Evolutionary conservation across 73 alveolate genomes (phyloP).

Genomic region (Paramecium pentaurelia): DNA sequence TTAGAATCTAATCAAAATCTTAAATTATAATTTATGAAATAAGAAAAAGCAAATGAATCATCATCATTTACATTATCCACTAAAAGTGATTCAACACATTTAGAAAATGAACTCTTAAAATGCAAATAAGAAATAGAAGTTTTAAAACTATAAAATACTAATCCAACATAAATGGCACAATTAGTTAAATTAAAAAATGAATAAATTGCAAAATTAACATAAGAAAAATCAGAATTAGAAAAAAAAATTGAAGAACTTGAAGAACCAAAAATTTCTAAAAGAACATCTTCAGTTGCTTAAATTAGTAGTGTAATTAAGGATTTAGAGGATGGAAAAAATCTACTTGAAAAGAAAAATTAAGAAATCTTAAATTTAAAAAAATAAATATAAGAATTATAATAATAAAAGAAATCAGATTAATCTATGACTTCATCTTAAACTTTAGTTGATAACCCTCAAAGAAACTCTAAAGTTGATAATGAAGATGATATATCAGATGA

Average conservation of each 20-base stretch:
- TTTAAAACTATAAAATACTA: background rate
- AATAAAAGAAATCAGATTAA: background rate
- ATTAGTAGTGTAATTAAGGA: slow-evolving; percentile 13
- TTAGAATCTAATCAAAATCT: background rate
- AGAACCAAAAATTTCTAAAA: background rate
- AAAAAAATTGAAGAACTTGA: background rate
- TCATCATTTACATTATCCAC: background rate
- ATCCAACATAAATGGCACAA: slow-evolving; percentile 9
- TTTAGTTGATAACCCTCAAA: background rate
- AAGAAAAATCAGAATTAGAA: background rate
- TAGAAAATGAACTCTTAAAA: background rate
- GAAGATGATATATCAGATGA: background rate
- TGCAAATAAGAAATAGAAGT: slow-evolving; percentile 13
- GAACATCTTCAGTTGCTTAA: background rate
- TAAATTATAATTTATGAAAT: background rate
- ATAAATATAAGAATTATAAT: background rate
- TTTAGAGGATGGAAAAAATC: slow-evolving; percentile 25
- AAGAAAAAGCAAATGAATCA: background rate
- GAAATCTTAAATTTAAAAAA: background rate
- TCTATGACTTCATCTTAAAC: background rate
- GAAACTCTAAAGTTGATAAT: background rate
- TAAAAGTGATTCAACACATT: background rate
- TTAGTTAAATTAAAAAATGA: slow-evolving; percentile 17
- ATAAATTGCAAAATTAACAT: background rate
- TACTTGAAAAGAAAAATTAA: slow-evolving; percentile 27